These are phyloP conservation scores for Paraglomus occultum DNA, from an alignment of 192 early-diverging fungal species.

Conservation along the genomic window DNA sequence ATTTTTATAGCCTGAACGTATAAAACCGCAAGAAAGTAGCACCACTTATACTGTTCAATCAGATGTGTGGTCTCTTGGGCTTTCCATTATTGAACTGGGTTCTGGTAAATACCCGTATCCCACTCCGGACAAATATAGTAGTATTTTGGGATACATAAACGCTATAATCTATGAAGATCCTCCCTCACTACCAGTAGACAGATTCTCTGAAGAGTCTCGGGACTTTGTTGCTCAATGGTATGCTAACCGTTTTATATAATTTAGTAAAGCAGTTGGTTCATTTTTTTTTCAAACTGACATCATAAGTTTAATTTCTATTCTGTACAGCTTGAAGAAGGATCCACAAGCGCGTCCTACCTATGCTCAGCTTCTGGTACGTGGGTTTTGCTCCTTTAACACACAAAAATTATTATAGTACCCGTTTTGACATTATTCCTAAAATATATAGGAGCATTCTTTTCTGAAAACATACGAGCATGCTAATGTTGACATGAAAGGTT, in stretches of 20 bases:
- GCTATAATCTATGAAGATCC: conserved; percentile 82
- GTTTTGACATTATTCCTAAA: neutral
- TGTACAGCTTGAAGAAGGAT: conserved; percentile 62
- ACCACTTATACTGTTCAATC: conserved; percentile 78
- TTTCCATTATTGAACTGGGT: conserved; percentile 84
- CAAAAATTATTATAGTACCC: neutral
- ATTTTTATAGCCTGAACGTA: conserved; percentile 77
- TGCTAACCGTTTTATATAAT: neutral
- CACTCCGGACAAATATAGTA: conserved; percentile 53
- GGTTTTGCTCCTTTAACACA: conserved; percentile 5
- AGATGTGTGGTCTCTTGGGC: conserved; percentile 92
- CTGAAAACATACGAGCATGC: conserved; percentile 57
- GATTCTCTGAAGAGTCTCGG: conserved; percentile 66
- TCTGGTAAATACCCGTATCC: conserved; percentile 81
- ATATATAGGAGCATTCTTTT: conserved; percentile 65
- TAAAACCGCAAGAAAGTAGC: conserved; percentile 53
- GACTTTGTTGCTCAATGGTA: conserved; percentile 82
- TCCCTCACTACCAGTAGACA: conserved; percentile 64
- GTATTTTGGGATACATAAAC: conserved; percentile 83
- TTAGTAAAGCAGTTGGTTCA: conserved; percentile 26
- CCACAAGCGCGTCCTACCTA: conserved; percentile 72
- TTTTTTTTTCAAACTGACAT: neutral
- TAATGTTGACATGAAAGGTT: conserved; percentile 80
- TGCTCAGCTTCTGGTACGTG: conserved; percentile 59
- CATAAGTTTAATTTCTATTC: conserved; percentile 1